Percentiles rank a stretch among this genome's conserved stretches.
These are phyloP conservation scores for Otatea glauca DNA, from an alignment of 176 grass and related monocot species.

Conservation along the genomic window DNA sequence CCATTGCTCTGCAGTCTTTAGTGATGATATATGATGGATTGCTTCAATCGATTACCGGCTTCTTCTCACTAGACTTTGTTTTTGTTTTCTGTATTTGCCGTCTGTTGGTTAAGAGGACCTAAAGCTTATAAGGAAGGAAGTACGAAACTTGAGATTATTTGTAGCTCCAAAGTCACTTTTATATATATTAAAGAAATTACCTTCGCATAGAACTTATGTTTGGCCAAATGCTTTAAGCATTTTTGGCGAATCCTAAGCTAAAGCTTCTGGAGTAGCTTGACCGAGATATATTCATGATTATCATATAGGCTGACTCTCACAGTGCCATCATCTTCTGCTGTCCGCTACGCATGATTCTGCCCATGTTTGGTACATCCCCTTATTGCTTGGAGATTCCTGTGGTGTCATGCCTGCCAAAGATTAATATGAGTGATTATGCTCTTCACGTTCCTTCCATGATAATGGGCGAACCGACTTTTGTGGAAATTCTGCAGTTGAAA, in stretches of 20 bases:
- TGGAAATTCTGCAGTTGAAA: neutral
- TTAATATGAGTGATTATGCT: neutral
- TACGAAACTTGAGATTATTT: neutral
- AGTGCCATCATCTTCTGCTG: neutral
- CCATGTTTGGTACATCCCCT: too few species aligned
- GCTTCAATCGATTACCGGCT: neutral
- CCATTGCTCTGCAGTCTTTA: neutral
- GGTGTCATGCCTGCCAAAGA: neutral
- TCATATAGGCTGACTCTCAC: neutral
- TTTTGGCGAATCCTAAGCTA: neutral
- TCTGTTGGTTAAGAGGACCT: neutral
- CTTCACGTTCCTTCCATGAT: neutral
- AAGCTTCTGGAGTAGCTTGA: neutral
- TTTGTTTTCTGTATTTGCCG: neutral
- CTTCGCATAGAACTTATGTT: neutral
- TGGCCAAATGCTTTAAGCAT: neutral
- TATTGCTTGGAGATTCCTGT: neutral
- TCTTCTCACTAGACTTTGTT: neutral
- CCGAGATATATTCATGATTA: neutral
- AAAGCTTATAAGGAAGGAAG: neutral
- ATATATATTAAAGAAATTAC: neutral
- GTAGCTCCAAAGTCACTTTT: neutral
- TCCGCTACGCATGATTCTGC: neutral
- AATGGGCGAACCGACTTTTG: neutral
- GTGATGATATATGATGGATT: neutral